These are phyloP conservation scores for Fusarium veterinarium DNA, from an alignment of 2,329 filamentous ascomycete genomes.

Conservation along the genomic window DNA sequence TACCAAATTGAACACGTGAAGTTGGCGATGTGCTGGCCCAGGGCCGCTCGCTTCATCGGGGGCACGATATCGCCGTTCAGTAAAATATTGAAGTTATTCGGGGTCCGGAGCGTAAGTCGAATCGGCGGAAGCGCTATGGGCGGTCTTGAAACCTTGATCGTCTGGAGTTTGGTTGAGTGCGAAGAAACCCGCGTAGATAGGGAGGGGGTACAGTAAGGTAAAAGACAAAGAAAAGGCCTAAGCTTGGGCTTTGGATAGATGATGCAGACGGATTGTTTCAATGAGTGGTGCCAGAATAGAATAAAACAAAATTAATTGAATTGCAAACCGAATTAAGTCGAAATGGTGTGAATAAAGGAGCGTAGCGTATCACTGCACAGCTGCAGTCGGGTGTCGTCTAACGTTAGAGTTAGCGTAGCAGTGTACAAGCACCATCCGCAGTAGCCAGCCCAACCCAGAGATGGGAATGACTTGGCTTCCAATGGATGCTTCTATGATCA, in stretches of 20 bases:
- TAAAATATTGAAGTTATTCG: conserved; percentile 22
- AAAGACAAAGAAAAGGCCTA: conserved; percentile 27
- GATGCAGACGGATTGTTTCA: conserved; percentile 23
- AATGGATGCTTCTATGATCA: conserved; percentile 30
- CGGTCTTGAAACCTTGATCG: conserved; percentile 37
- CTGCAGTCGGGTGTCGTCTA: background rate
- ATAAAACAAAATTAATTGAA: conserved; percentile 6
- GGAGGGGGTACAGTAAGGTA: conserved; percentile 8
- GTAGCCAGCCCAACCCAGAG: background rate
- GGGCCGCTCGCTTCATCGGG: conserved; percentile 56
- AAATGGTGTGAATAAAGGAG: conserved; percentile 32
- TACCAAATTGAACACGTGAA: conserved; percentile 49
- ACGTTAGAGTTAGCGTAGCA: background rate
- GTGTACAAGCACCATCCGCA: background rate
- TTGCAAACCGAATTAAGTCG: conserved; percentile 20
- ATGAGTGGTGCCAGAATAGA: conserved; percentile 22
- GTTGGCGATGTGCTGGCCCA: conserved; percentile 50
- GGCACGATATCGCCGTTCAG: conserved; percentile 30
- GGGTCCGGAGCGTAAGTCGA: conserved; percentile 23
- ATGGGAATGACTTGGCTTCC: conserved; percentile 23
- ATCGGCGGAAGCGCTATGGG: conserved; percentile 24
- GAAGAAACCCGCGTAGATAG: conserved; percentile 6
- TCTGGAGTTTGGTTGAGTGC: conserved; percentile 19
- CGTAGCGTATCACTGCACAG: conserved; percentile 23
- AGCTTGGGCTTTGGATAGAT: conserved; percentile 7